Conservation (phyloP, 306 rosid genomes). For the Elaeagnus macrophylla region DNA sequence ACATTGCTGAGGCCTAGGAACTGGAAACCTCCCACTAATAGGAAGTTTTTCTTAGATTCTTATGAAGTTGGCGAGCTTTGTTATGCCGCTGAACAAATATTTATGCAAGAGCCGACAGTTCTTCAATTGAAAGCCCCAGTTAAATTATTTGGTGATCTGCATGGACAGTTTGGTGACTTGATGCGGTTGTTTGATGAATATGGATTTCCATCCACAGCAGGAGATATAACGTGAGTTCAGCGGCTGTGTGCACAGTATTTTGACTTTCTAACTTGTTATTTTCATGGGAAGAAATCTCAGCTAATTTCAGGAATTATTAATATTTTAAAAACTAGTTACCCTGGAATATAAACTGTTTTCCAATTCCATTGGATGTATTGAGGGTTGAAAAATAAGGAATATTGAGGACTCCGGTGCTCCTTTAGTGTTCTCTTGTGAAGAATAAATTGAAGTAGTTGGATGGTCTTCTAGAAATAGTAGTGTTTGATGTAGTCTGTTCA, state of each 20-base stretch:
- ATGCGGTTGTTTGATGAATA: constrained; percentile 99
- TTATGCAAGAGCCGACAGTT: constrained; percentile 94
- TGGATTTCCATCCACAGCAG: constrained; percentile 98
- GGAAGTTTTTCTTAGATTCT: constrained; percentile 94
- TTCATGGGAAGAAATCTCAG: constrained; percentile 11
- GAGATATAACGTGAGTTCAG: constrained; percentile 87
- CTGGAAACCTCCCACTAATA: constrained; percentile 91
- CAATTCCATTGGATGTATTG: background rate
- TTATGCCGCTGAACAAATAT: constrained; percentile 96
- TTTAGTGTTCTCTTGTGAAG: background rate
- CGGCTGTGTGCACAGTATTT: constrained; percentile 12
- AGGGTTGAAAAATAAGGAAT: background rate
- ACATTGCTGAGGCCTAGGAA: constrained; percentile 82
- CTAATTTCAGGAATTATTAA: background rate
- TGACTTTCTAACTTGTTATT: constrained; percentile 9
- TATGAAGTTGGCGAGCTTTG: constrained; percentile 99
- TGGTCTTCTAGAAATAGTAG: background rate
- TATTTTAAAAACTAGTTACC: background rate
- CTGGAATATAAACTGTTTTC: background rate
- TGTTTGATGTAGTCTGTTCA: background rate
- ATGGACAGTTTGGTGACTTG: constrained; percentile 98
- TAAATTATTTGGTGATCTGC: constrained; percentile 99
- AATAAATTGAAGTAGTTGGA: background rate
- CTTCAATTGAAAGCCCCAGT: constrained; percentile 96
- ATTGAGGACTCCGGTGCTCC: background rate